phyloP scores from a whole-genome alignment of 1,284 basidiomycete genomes.

The Taiwanofungus camphoratus region DNA sequence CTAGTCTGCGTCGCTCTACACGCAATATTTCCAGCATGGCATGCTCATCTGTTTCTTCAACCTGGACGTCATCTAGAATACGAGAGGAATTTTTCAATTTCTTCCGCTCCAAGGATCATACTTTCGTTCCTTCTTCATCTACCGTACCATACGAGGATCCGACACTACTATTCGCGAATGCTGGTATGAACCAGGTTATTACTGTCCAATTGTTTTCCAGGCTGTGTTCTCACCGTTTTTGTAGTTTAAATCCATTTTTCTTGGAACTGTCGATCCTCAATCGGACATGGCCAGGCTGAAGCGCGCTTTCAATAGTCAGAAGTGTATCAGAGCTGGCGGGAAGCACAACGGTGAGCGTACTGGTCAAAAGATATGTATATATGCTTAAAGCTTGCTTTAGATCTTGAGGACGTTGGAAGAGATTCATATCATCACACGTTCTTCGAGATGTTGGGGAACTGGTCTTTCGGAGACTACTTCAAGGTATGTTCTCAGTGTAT shows the following conservation, averaged over 20 bases:
- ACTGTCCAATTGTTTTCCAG: not conserved
- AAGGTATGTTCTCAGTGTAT: constrained; percentile 49
- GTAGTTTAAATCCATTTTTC: constrained; percentile 95
- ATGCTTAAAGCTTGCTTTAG: constrained; percentile 34
- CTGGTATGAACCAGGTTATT: constrained; percentile 89
- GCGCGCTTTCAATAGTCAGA: constrained; percentile 94
- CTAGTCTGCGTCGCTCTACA: not conserved
- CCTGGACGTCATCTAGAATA: constrained; percentile 66
- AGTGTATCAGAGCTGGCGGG: constrained; percentile 96
- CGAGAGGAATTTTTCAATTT: constrained; percentile 74
- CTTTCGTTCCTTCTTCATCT: constrained; percentile 89
- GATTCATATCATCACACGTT: constrained; percentile 97
- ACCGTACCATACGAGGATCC: constrained; percentile 98
- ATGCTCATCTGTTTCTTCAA: not conserved
- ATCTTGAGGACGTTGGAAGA: constrained; percentile 97
- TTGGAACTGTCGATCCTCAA: constrained; percentile 93
- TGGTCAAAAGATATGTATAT: not conserved
- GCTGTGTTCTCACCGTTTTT: constrained; percentile 6
- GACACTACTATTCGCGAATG: constrained; percentile 96
- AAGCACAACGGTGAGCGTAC: constrained; percentile 85
- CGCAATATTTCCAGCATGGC: not conserved
- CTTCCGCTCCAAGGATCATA: constrained; percentile 79
- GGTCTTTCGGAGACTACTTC: constrained; percentile 99
- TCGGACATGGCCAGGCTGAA: constrained; percentile 85
- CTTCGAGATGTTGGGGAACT: constrained; percentile 99